phyloP scores from a whole-genome alignment of 495 filamentous ascomycete genomes.

The Bombardia bombarda region DNA sequence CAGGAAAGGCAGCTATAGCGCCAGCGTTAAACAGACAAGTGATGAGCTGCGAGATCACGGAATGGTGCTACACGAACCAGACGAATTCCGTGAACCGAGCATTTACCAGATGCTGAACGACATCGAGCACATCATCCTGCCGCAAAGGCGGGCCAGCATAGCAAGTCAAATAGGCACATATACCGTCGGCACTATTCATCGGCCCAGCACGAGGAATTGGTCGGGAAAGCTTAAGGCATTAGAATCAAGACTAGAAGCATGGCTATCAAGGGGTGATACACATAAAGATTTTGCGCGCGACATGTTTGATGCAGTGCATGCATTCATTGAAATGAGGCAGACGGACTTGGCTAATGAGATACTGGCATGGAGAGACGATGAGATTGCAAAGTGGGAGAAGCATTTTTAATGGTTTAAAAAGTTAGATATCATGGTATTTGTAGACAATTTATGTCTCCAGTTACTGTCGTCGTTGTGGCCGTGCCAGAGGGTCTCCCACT shows the following conservation, averaged over 20 bases:
- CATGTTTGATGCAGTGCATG: neutral
- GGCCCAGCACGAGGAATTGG: neutral
- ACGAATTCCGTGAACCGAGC: neutral
- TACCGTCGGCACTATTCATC: neutral
- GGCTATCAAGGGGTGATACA: neutral
- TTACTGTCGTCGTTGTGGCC: slow-evolving; percentile 74
- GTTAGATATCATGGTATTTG: no score
- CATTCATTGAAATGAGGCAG: neutral
- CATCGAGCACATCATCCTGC: neutral
- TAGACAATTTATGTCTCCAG: no score
- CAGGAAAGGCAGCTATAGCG: neutral
- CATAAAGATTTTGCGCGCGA: neutral
- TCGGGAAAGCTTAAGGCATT: neutral
- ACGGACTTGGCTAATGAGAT: neutral
- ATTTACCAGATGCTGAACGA: neutral
- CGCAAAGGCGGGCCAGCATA: neutral
- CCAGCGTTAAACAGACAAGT: neutral
- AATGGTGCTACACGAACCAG: neutral
- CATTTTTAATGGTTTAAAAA: no score
- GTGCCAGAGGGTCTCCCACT: slow-evolving; percentile 78
- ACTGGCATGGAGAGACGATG: neutral
- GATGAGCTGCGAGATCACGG: neutral
- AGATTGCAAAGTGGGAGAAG: neutral
- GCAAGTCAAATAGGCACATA: no score
- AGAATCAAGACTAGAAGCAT: neutral